Evolutionary conservation across 768 basidiomycete genomes (phyloP).

Genomic region (Hericium erinaceus): DNA sequence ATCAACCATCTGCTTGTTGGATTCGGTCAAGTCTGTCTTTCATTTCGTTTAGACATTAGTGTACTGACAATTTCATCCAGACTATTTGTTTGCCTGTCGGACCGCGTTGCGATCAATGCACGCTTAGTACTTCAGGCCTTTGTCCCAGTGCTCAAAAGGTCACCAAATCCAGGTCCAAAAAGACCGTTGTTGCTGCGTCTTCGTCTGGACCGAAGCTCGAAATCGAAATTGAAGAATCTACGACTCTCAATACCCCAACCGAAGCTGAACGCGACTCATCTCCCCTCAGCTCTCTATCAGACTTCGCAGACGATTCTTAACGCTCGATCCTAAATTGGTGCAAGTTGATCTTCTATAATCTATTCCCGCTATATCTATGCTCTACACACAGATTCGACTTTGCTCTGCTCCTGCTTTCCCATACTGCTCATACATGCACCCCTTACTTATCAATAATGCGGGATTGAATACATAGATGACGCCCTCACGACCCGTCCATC

Average conservation of each 20-base stretch:
- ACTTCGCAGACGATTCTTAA: not conserved
- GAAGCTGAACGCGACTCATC: not conserved
- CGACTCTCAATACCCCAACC: not conserved
- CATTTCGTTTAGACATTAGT: not conserved
- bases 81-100: constrained; percentile 57
- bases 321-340: too few species aligned
- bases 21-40: constrained; percentile 62
- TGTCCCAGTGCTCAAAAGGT: constrained; percentile 57
- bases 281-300: not conserved
- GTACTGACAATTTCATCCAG: constrained; percentile 24
- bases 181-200: not conserved
- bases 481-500: constrained; percentile 10
- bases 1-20: constrained; percentile 80
- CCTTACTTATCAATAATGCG: too few species aligned
- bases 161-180: constrained; percentile 15
- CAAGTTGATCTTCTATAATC: not conserved
- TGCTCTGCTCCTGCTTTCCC: not conserved
- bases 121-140: constrained; percentile 41
- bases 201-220: constrained; percentile 28
- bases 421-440: too few species aligned
- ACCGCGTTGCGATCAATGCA: constrained; percentile 58
- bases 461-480: not conserved
- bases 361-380: not conserved
- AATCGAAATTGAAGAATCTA: constrained; percentile 27
- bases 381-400: not conserved